Percentiles rank a stretch among this genome's conserved stretches.
These are phyloP conservation scores for Westerdykella aurantiaca DNA, from an alignment of 2,329 filamentous ascomycete species.

Conservation along the genomic window DNA sequence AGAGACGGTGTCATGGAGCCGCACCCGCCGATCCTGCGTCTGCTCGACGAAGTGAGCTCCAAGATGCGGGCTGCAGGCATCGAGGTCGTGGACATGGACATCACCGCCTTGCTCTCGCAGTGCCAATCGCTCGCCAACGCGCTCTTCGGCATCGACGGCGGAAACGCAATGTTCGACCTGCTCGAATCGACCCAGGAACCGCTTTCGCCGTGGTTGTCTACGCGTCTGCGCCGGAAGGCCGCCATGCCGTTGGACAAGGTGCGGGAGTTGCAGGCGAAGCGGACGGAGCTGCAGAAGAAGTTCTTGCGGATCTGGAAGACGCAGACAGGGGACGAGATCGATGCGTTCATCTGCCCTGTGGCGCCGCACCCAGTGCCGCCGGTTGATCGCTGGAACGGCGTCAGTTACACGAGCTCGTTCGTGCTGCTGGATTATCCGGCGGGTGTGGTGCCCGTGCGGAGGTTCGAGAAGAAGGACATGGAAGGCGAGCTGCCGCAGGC, in stretches of 20 bases:
- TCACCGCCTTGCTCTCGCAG: conserved; percentile 48
- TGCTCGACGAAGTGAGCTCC: conserved; percentile 43
- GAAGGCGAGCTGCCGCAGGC: conserved; percentile 39
- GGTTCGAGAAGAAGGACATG: conserved; percentile 47
- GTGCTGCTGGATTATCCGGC: conserved; percentile 59
- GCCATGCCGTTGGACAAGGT: conserved; percentile 46
- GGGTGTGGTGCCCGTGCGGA: conserved; percentile 51
- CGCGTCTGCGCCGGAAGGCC: conserved; percentile 46
- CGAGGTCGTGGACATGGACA: conserved; percentile 55
- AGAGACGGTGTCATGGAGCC: conserved; percentile 49
- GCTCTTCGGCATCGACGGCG: conserved; percentile 56
- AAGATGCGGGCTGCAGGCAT: conserved; percentile 39
- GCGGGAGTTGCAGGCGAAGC: conserved; percentile 49
- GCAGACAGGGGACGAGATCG: conserved; percentile 40
- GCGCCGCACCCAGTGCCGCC: conserved; percentile 59
- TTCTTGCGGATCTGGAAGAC: conserved; percentile 54
- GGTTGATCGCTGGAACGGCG: conserved; percentile 58
- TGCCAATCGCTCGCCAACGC: conserved; percentile 53
- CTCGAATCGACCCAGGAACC: conserved; percentile 53
- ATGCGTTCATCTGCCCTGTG: conserved; percentile 59
- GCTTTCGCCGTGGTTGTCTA: conserved; percentile 55
- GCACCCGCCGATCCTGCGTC: conserved; percentile 45
- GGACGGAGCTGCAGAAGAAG: conserved; percentile 49
- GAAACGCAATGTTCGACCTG: conserved; percentile 51
- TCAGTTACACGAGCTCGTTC: conserved; percentile 57